A percentile compares a stretch with the other conserved stretches of the same genome.
phyloP scores from a whole-genome alignment of 768 basidiomycete species.

The Amanita muscaria region DNA sequence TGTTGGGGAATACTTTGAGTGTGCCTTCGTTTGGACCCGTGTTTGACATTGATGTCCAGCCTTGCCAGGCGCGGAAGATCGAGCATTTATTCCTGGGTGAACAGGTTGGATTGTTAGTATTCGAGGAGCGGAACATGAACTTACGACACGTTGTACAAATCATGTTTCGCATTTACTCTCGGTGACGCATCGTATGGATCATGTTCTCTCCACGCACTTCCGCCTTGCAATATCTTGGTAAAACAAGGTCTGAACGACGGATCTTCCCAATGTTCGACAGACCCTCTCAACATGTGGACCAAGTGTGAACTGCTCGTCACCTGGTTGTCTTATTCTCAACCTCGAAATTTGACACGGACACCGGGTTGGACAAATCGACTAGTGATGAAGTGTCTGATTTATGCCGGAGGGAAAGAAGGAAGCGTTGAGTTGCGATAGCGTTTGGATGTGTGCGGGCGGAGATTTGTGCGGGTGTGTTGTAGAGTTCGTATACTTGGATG shows the following conservation, averaged over 20 bases:
- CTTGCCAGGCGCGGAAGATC: slow-evolving; percentile 51
- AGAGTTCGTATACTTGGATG: slow-evolving; percentile 68
- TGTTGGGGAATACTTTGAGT: slow-evolving; percentile 49
- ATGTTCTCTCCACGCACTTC: slow-evolving; percentile 34
- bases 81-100: slow-evolving; percentile 39
- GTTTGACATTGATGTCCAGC: slow-evolving; percentile 43
- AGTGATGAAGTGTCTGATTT: slow-evolving; percentile 31
- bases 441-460: slow-evolving; percentile 60
- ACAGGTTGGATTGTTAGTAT: slow-evolving; percentile 1
- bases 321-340: slow-evolving; percentile 62
- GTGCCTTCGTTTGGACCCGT: slow-evolving; percentile 57
- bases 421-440: slow-evolving; percentile 46
- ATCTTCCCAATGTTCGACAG: slow-evolving; percentile 52
- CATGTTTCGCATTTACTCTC: slow-evolving; percentile 43
- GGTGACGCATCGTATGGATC: slow-evolving; percentile 43
- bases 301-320: slow-evolving; percentile 57
- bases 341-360: slow-evolving; percentile 85
- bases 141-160: slow-evolving; percentile 54
- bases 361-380: slow-evolving; percentile 44
- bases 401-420: slow-evolving; percentile 54
- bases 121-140: slow-evolving; percentile 14
- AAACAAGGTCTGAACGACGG: slow-evolving; percentile 31
- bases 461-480: slow-evolving; percentile 57
- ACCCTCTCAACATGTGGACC: slow-evolving; percentile 54
- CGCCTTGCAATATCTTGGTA: slow-evolving; percentile 33